Percentiles rank a stretch among this genome's conserved stretches.
Conservation (phyloP, 176 grass and related monocot species). For the Triticum dicoccoides region DNA sequence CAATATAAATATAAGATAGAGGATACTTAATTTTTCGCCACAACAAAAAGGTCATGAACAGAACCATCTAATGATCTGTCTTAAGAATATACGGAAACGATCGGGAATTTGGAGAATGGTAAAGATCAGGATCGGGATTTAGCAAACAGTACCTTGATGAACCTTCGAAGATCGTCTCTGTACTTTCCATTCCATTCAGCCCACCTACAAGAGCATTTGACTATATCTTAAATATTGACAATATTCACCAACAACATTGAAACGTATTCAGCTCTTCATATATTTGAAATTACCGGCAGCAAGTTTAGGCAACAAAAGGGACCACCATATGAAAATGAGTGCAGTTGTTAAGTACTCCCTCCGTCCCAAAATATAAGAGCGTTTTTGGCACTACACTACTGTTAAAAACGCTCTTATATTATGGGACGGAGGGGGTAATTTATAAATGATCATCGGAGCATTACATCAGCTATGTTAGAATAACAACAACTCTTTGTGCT, state of each 20-base stretch:
- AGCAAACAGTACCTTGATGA: conserved; percentile 66
- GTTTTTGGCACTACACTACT: too few relatives aligned
- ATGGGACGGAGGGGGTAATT: background rate
- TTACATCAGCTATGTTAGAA: conserved; percentile 12
- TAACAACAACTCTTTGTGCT: background rate
- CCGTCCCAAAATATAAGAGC: too few relatives aligned
- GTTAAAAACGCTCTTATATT: too few relatives aligned
- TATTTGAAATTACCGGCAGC: background rate
- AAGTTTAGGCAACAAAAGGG: conserved; percentile 9
- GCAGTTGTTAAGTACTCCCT: background rate
- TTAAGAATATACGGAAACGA: background rate
- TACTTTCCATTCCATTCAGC: conserved; percentile 99
- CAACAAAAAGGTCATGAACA: background rate
- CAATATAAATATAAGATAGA: background rate
- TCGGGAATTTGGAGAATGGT: background rate
- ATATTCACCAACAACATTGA: background rate
- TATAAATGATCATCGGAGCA: background rate
- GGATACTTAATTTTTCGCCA: background rate
- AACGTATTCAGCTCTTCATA: background rate
- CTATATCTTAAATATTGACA: conserved; percentile 21
- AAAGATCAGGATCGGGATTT: background rate
- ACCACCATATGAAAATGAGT: background rate
- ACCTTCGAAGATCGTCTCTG: conserved; percentile 89
- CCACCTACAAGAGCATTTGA: conserved; percentile 58
- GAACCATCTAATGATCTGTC: background rate